These are phyloP conservation scores for Claviceps fusiformis DNA, from an alignment of 2,329 filamentous ascomycete species.

Conservation along the genomic window DNA sequence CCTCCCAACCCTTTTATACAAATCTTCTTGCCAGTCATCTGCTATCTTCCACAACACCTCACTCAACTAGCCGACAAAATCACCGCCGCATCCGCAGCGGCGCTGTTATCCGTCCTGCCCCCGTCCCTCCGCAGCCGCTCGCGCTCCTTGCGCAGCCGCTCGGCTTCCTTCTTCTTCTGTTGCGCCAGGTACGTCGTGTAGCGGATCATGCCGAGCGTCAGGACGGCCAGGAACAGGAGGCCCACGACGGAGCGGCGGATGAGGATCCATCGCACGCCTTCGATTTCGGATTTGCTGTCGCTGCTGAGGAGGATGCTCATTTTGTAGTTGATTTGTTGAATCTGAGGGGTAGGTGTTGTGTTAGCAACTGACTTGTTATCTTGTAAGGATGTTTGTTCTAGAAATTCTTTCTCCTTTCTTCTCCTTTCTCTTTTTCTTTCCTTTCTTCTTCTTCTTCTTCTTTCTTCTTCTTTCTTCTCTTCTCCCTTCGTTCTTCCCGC, in stretches of 20 bases:
- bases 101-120: constrained; percentile 31
- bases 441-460: neutral
- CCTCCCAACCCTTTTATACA: no score
- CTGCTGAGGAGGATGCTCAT: constrained; percentile 84
- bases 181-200: constrained; percentile 45
- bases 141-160: constrained; percentile 28
- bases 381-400: no score
- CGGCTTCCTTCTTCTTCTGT: constrained; percentile 32
- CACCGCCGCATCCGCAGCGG: constrained; percentile 39
- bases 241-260: constrained; percentile 50
- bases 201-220: constrained; percentile 45
- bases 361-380: neutral
- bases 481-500: neutral
- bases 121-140: constrained; percentile 28
- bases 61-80: constrained; percentile 42
- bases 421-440: neutral
- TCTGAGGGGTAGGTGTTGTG: constrained; percentile 29
- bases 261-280: constrained; percentile 77
- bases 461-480: neutral
- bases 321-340: constrained; percentile 92
- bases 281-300: constrained; percentile 83
- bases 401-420: neutral
- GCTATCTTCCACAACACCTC: no score
- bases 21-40: no score
- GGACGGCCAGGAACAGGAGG: constrained; percentile 51